These are phyloP conservation scores for Phaffia tasmanica DNA, from an alignment of 768 basidiomycete species.

Conservation along the genomic window DNA sequence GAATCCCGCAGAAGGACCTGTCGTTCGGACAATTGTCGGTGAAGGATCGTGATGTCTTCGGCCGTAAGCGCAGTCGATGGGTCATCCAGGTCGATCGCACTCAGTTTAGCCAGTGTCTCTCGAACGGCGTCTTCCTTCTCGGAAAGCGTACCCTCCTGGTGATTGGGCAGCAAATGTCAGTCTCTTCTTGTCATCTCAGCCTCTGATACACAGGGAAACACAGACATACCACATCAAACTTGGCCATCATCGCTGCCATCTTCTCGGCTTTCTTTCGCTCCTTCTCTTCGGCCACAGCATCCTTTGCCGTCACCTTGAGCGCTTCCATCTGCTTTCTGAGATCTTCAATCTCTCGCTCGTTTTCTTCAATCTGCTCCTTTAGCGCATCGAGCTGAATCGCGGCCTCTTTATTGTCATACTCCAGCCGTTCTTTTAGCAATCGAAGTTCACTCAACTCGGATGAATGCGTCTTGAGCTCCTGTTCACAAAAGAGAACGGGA, in stretches of 20 bases:
- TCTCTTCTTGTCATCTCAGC: neutral
- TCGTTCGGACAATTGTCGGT: constrained; percentile 78
- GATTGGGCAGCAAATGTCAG: neutral
- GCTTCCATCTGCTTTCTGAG: constrained; percentile 59
- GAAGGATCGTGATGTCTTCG: constrained; percentile 69
- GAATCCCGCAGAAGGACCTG: constrained; percentile 77
- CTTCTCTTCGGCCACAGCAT: constrained; percentile 83
- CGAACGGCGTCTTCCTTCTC: constrained; percentile 92
- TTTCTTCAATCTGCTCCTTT: constrained; percentile 84
- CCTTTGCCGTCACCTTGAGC: constrained; percentile 70
- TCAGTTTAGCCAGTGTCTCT: constrained; percentile 68
- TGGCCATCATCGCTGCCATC: constrained; percentile 99
- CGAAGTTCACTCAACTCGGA: constrained; percentile 85
- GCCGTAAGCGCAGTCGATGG: constrained; percentile 50
- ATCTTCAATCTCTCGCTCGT: constrained; percentile 48
- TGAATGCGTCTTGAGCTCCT: constrained; percentile 93
- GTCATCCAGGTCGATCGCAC: constrained; percentile 57
- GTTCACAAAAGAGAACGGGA: constrained; percentile 22
- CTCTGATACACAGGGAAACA: neutral
- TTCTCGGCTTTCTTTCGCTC: constrained; percentile 99
- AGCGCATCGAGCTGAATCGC: constrained; percentile 85
- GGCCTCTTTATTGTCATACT: constrained; percentile 93
- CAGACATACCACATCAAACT: constrained; percentile 80
- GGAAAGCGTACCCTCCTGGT: constrained; percentile 78
- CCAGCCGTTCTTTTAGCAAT: constrained; percentile 77